Evolutionary conservation across 176 grass and related monocot genomes (phyloP).

Genomic region (Typha latifolia): DNA sequence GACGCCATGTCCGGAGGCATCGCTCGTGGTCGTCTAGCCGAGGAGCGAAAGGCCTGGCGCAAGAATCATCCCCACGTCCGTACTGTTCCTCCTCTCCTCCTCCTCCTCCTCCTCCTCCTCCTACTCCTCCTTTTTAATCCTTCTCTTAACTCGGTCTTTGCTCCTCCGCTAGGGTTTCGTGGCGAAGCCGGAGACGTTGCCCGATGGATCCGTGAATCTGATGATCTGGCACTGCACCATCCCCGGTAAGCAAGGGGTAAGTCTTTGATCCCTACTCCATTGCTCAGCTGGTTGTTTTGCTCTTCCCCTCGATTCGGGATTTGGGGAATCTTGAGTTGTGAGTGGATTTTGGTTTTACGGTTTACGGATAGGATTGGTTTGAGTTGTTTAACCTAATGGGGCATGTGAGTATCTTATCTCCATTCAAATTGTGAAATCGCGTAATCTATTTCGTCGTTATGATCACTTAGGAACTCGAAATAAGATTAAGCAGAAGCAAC

Average conservation of each 20-base stretch:
- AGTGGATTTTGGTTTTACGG: background rate
- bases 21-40: constrained; percentile 59
- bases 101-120: background rate
- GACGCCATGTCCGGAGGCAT: constrained; percentile 37
- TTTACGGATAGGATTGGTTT: too few relatives aligned
- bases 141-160: background rate
- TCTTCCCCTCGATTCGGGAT: background rate
- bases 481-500: too few relatives aligned
- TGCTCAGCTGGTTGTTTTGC: background rate
- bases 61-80: constrained; percentile 73
- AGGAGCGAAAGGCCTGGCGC: constrained; percentile 85
- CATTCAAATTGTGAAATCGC: too few relatives aligned
- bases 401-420: too few relatives aligned
- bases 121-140: background rate
- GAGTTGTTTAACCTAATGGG: too few relatives aligned
- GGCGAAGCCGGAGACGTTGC: constrained; percentile 69
- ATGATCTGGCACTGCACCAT: constrained; percentile 74
- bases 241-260: constrained; percentile 79
- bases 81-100: constrained; percentile 10
- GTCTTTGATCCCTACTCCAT: background rate
- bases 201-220: constrained; percentile 73
- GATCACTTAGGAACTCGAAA: too few relatives aligned
- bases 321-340: background rate
- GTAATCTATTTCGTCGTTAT: too few relatives aligned
- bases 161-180: constrained; percentile 62